Evolutionary conservation across 2,329 filamentous ascomycete genomes (phyloP).

Genomic region (Alternaria dauci): DNA sequence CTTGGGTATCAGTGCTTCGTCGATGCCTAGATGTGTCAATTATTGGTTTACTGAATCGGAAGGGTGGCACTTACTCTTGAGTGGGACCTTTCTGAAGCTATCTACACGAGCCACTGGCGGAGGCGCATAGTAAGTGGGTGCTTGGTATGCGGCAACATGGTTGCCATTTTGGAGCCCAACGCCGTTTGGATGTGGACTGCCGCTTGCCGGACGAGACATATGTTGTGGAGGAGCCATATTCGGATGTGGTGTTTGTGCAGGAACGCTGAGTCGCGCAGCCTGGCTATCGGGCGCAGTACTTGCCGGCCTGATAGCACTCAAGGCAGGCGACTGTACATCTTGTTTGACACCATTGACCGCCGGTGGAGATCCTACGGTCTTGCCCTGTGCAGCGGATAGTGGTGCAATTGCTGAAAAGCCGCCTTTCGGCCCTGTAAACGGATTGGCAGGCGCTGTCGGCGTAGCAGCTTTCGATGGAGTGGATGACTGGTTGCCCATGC

Average conservation of each 20-base stretch:
- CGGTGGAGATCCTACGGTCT: slow-evolving; percentile 48
- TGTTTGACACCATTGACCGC: slow-evolving; percentile 48
- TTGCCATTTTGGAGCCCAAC: slow-evolving; percentile 34
- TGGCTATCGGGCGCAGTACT: slow-evolving; percentile 48
- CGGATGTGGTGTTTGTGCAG: slow-evolving; percentile 43
- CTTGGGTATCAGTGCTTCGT: slow-evolving; percentile 72
- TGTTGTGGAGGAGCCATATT: slow-evolving; percentile 52
- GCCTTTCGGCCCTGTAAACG: slow-evolving; percentile 39
- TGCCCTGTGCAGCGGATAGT: slow-evolving; percentile 27
- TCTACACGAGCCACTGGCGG: slow-evolving; percentile 43
- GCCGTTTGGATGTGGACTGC: slow-evolving; percentile 54
- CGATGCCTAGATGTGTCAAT: slow-evolving; percentile 37
- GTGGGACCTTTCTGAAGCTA: slow-evolving; percentile 43
- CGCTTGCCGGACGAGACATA: slow-evolving; percentile 49
- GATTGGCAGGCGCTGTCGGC: slow-evolving; percentile 36
- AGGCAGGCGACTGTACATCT: slow-evolving; percentile 56
- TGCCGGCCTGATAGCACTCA: slow-evolving; percentile 49
- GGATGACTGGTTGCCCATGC: slow-evolving; percentile 50
- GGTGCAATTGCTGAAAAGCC: slow-evolving; percentile 32
- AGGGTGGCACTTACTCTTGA: slow-evolving; percentile 57
- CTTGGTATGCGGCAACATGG: slow-evolving; percentile 42
- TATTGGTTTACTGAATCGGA: neutral
- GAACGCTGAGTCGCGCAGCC: slow-evolving; percentile 38
- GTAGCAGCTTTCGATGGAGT: slow-evolving; percentile 39
- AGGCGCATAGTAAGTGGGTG: slow-evolving; percentile 40